Evolutionary conservation across 1,284 basidiomycete genomes (phyloP), one percentile per base, ranked within the genome.

Genomic region (Melampsora americana): DNA sequence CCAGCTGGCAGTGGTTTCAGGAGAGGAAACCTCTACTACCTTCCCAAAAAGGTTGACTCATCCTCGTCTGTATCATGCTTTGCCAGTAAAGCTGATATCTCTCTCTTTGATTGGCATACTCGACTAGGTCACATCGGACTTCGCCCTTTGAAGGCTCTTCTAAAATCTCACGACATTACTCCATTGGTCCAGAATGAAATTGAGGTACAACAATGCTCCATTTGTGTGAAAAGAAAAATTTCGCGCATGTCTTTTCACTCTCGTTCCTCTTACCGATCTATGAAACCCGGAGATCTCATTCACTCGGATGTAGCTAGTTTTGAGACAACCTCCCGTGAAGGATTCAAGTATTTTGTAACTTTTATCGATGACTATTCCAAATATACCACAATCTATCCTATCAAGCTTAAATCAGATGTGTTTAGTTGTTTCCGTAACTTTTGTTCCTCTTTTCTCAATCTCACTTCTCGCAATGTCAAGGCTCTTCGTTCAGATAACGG

Each of bases 401-500:
- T 71, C 35, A 71, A 71, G 61, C 42, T 1, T 23, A 71, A 71
- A 71, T 44, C 30, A 20, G 32, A 71, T 46, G 56, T 20, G 5
- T 71, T 62, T 28, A 61, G 12, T 2, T 14, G 67, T 56, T 83
- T 85, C 77, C 79, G 80, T 65, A 56, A 77, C 4, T 85, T 81
- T 79, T 81, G 83, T 56, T 79, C 82, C 0, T 75, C 77, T 69
- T 77, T 79, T 11, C 79, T 83, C 67, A 80, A 78, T 30, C 66
- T 77, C 30, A 78, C 78, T n/a, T 80, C 79, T 0, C 9, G 23
- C n/a, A 79, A 75, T 39, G 81, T 86, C 69, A 82, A 81, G 62
- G 83, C 74, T 4, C 26, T 83, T 2, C 78, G 81, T 2, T 74
- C 79, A 77, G 82, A 86, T 79, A 81, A 82, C 32, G 82, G 83